Evolutionary conservation across 2,329 filamentous ascomycete species (phyloP), one percentile per base, ranked within the genome.

Genomic region (Ophidiomyces ophidiicola): DNA sequence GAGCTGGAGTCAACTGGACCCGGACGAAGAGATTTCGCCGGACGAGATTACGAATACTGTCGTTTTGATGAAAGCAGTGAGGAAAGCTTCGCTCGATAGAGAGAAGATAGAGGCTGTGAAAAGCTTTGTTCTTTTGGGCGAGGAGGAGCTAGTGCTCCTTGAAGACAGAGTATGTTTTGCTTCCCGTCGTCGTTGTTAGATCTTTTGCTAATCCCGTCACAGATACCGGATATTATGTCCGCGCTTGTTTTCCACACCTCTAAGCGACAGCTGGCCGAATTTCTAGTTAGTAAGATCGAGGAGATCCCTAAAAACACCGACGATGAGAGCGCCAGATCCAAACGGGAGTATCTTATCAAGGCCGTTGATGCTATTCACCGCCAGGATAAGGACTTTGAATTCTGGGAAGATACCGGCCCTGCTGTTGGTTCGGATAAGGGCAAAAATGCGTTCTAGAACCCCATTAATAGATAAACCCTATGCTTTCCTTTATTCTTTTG

Each of bases 221-320:
- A 78, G 56, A 88, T 94, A 70, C 80, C 83, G 40, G 76, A 85
- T 31, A 82, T 94, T 49, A 87, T 94, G 85, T 69, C 76, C 0
- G 69, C 82, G 42, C 83, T 96, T 52, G 70, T 98, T 14, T 98
- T 94, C 56, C 88, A 96, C 58, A 78, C 80, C 12, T 94, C 87
- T 2, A 74, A 87, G 17, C 76, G 80, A 45, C 75, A 86, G 42
- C 69, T 96, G 3, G 68, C 94, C 11, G 69, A 74, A 12, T 73
- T 76, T 36, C 64, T 98, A 32, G 77, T 76, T 50, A 63, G 73
- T n/a, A 67, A 74, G 8, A 69, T 80, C 46, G 71, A 82, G 33
- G 63, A 70, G 5, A 46, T 47, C 57, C 42, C 62, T 68, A 39
- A 49, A 5, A 51, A 51, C 20, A 56, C 55, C n/a, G 58, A 64